These are phyloP conservation scores for Irpex rosettiformis DNA, from an alignment of 1,284 basidiomycete genomes.

Conservation along the genomic window DNA sequence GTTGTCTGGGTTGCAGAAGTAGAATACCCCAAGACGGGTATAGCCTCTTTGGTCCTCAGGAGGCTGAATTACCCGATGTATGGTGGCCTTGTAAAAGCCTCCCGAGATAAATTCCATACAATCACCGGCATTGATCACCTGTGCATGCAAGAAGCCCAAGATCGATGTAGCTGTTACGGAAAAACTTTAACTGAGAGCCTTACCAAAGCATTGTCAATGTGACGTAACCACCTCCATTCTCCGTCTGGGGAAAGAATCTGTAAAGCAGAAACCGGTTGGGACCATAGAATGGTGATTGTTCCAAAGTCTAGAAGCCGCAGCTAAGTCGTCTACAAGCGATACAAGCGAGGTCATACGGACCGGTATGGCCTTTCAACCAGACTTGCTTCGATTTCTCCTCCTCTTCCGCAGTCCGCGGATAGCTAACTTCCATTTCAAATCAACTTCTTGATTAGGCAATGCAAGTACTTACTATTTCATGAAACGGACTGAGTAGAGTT, in stretches of 20 bases:
- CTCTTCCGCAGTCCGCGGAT: slow-evolving; percentile 39
- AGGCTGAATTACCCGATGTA: slow-evolving; percentile 43
- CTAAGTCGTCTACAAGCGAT: neutral
- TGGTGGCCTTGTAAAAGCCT: slow-evolving; percentile 39
- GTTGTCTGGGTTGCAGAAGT: slow-evolving; percentile 35
- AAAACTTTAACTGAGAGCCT: slow-evolving; percentile 9
- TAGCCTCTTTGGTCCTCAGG: slow-evolving; percentile 45
- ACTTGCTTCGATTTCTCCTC: slow-evolving; percentile 49
- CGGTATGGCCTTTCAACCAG: slow-evolving; percentile 60
- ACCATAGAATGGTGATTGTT: slow-evolving; percentile 51
- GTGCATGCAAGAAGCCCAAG: neutral
- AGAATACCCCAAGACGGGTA: slow-evolving; percentile 40
- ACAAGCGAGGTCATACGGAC: slow-evolving; percentile 22
- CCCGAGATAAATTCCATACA: slow-evolving; percentile 39
- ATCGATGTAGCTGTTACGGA: neutral
- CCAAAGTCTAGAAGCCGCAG: slow-evolving; percentile 41
- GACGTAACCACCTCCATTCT: slow-evolving; percentile 55
- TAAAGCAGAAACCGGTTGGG: slow-evolving; percentile 54
- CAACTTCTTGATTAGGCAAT: neutral
- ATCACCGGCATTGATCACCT: slow-evolving; percentile 42
- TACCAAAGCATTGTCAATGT: slow-evolving; percentile 58
- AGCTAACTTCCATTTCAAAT: slow-evolving; percentile 17
- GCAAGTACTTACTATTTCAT: slow-evolving; percentile 31
- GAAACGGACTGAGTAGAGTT: slow-evolving; percentile 19
- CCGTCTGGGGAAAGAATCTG: slow-evolving; percentile 52